Evolutionary conservation across 305 asterid species (phyloP), one percentile per base, ranked within the genome.

Genomic region (Striga hermonthica): DNA sequence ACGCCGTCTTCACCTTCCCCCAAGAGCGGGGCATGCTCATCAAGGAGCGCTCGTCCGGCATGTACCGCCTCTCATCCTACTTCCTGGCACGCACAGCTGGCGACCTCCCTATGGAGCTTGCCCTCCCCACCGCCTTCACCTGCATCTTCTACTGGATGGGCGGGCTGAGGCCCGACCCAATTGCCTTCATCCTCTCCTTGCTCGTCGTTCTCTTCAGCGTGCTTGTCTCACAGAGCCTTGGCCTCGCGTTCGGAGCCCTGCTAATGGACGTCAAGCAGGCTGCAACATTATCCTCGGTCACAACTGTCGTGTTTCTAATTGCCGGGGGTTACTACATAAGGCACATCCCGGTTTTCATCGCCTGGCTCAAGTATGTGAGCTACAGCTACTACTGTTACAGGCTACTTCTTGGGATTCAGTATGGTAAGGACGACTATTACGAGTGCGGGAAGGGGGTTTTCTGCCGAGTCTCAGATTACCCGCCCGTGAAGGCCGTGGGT

Each of bases 141-240:
- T 71, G 91, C 84, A 88, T 94, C 76, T 81, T 94, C 38, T 94
- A 94, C 58, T 94, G 96, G 96, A 94, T 94, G 99, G 99, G 99
- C 3, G 99, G 99, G 43, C 93, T 94, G 31, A 90, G 75, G 54
- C 86, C 99, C 0, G 94, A 90, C 76, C 97, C 97, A 0, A 76
- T 64, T 60, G 81, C 90, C 50, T 92, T 92, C 68, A 79, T 88
- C 76, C 86, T 92, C 67, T 86, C 99, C 67, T 96, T 94, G 10
- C 79, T 94, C 11, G 71, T 83, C 6, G 97, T 94, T 70, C 95
- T 94, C n/a, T 75, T 80, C 80, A 90, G 95, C 28, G 99, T 94
- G 77, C 93, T 94, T 5, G 99, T 94, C 13, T 81, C 99, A 5
- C 99, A 94, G 68, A 79, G 97, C 34, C 93, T 94, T 9, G 99